phyloP scores from a whole-genome alignment of 495 filamentous ascomycete genomes.

The Neurospora sp. region DNA sequence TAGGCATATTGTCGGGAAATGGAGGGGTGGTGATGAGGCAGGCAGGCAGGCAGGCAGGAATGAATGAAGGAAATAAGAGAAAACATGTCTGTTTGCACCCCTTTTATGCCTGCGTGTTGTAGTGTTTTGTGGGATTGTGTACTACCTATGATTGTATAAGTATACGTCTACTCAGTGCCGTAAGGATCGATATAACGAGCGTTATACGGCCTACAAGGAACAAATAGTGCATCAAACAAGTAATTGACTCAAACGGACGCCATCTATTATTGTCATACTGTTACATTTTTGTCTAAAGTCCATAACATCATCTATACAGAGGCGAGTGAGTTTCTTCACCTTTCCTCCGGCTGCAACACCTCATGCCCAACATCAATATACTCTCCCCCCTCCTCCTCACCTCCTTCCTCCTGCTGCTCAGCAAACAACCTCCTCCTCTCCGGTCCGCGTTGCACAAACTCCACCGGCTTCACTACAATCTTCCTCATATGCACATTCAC shows the following conservation, averaged over 20 bases:
- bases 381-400: neutral
- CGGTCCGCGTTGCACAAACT: slow-evolving; percentile 7
- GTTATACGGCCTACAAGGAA: neutral
- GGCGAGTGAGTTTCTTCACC: neutral
- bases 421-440: neutral
- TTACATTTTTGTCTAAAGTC: neutral
- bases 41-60: neutral
- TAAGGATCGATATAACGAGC: neutral
- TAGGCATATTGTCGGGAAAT: neutral
- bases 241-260: neutral
- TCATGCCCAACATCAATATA: neutral
- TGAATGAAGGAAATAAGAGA: neutral
- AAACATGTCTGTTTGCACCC: neutral
- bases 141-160: neutral
- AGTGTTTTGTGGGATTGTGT: neutral
- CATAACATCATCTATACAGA: neutral
- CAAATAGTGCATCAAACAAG: no score
- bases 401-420: neutral
- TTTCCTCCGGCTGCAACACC: neutral
- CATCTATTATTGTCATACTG: neutral
- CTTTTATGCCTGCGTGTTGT: neutral
- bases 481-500: slow-evolving; percentile 43
- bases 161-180: neutral
- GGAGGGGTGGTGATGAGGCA: neutral
- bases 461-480: slow-evolving; percentile 43